Base-by-base conservation (phyloP, 202 grass and related monocot genomes). In the Dendrocalamus latiflorus region DNA sequence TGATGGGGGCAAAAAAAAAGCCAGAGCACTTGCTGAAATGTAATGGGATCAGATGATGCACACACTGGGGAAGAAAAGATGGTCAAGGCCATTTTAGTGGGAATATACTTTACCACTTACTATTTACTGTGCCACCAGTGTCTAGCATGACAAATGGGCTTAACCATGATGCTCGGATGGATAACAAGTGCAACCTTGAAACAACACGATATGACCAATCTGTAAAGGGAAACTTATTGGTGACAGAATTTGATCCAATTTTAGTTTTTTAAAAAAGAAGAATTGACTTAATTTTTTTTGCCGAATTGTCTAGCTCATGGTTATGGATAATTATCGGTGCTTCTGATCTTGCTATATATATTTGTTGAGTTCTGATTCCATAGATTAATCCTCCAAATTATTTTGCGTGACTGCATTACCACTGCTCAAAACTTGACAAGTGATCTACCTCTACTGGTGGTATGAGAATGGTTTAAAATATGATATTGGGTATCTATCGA, bases 21-120 rank as follows among this genome's bases (percentile, higher is more conserved):
- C 8, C 33, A 58, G 67, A 82, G 60, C 83, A 90, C 73, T 86
- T 59, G 75, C 74, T 16, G 37, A 16, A 45, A 54, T 79, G 41
- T 47, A 82, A 86, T 86, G 83, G 71, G 79, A 65, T 55, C 79
- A 69, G 79, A 86, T 86, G 58, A 62, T 83, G 78, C 74, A 86
- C 67, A 89, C 15, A 45, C 20, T 0, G 9, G 78, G 57, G 11
- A 77, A 51, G 38, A 83, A 71, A 82, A 78, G 78, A 64, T 51
- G 88, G 58, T 82, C 70, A 82, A 86, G 72, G 72, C 21, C 43
- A 74, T 79, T 90, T 81, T 18, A 68, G 73, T 86, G 79, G 83
- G 74, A 43, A 34, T 73, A 79, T 54, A 56, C 78, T 74, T 72
- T 75, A 17, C 28, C n/a, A n/a, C n/a, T n/a, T n/a, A n/a, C n/a